These are phyloP conservation scores for Lasiosphaeris hirsuta DNA, from an alignment of 495 filamentous ascomycete genomes.

Conservation along the genomic window DNA sequence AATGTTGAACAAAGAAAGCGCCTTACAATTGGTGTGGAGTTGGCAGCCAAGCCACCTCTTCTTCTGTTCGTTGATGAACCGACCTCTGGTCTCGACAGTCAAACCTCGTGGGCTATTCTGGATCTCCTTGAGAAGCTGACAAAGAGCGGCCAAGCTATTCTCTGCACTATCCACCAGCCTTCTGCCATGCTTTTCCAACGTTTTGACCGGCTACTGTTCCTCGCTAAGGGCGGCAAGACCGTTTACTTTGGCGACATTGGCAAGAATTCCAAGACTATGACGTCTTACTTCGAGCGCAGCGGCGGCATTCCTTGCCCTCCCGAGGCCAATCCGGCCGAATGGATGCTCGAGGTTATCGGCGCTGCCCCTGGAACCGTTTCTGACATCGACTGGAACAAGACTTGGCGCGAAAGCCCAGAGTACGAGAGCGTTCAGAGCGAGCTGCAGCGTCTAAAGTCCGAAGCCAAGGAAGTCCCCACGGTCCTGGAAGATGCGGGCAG, in stretches of 20 bases:
- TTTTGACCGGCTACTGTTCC: conserved; percentile 84
- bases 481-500: conserved; percentile 30
- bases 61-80: conserved; percentile 90
- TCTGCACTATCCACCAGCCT: conserved; percentile 93
- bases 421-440: conserved; percentile 63
- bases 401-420: conserved; percentile 77
- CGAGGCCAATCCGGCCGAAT: conserved; percentile 89
- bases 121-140: conserved; percentile 76
- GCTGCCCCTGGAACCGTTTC: conserved; percentile 78
- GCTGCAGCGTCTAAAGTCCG: conserved; percentile 63
- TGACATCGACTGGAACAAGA: conserved; percentile 76
- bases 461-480: conserved; percentile 47
- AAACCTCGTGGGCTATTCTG: conserved; percentile 83
- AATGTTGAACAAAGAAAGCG: conserved; percentile 92
- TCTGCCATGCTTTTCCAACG: conserved; percentile 86
- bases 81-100: conserved; percentile 78
- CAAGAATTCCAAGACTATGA: conserved; percentile 67
- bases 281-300: conserved; percentile 77
- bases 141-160: conserved; percentile 78
- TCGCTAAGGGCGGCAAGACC: conserved; percentile 74
- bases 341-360: conserved; percentile 94
- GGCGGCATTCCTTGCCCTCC: conserved; percentile 68
- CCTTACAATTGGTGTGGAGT: conserved; percentile 86
- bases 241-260: conserved; percentile 93
- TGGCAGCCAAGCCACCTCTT: conserved; percentile 86